Percentiles rank a stretch among this genome's conserved stretches.
Evolutionary conservation across 108 stramenopile genomes (phyloP).

Genomic region (Nitzschia sp.): DNA sequence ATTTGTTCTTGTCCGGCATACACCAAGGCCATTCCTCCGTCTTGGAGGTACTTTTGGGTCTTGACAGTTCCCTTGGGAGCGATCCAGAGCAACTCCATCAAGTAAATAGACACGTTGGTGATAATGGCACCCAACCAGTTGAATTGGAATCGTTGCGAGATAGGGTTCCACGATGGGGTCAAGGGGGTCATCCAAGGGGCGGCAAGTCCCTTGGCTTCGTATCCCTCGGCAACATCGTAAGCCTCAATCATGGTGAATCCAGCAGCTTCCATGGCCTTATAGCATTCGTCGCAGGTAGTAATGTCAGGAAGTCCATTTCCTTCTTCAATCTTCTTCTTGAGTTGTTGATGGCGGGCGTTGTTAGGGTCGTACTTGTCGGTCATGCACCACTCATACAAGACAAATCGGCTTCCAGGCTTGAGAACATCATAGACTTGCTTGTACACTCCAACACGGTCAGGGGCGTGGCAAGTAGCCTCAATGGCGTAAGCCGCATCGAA

Average conservation of each 20-base stretch:
- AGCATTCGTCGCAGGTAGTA: slow-evolving; percentile 52
- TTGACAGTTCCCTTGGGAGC: slow-evolving; percentile 83
- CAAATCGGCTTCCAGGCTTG: slow-evolving; percentile 83
- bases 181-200: slow-evolving; percentile 76
- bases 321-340: slow-evolving; percentile 88
- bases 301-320: slow-evolving; percentile 91
- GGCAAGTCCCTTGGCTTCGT: slow-evolving; percentile 39
- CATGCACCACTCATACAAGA: slow-evolving; percentile 91
- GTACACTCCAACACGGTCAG: slow-evolving; percentile 74
- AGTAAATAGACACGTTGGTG: slow-evolving; percentile 44
- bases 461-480: slow-evolving; percentile 94
- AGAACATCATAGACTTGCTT: slow-evolving; percentile 75
- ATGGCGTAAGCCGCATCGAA: slow-evolving; percentile 92
- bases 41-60: slow-evolving; percentile 85
- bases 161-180: slow-evolving; percentile 81
- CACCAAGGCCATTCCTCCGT: slow-evolving; percentile 76
- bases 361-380: slow-evolving; percentile 79
- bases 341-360: slow-evolving; percentile 59
- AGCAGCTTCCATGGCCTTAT: slow-evolving; percentile 61
- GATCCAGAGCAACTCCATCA: slow-evolving; percentile 60
- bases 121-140: slow-evolving; percentile 72
- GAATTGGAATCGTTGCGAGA: slow-evolving; percentile 89
- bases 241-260: slow-evolving; percentile 81
- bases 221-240: slow-evolving; percentile 66
- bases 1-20: slow-evolving; percentile 67